Base-by-base conservation (phyloP, 495 filamentous ascomycete genomes). In the Xylaria palmicola region DNA sequence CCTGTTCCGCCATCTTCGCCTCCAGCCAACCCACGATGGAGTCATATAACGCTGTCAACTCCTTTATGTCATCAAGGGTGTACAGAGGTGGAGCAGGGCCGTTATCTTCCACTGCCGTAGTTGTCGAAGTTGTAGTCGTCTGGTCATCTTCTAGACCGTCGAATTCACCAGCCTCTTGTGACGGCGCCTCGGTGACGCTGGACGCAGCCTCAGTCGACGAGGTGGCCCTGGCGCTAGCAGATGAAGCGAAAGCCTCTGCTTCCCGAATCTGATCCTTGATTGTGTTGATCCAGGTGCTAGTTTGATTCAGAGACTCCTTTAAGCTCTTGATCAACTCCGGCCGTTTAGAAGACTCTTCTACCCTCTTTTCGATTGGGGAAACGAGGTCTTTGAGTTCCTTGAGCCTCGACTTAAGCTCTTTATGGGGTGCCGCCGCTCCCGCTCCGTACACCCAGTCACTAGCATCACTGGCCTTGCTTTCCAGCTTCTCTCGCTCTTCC, bases 361-460 rank as follows among this genome's bases (percentile, higher is more conserved):
- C 83, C 32, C 90, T 81, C 71, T 81, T 82, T 58, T 88, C 76
- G 24, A 93, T 81, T 4, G 90, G 89, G 20, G 80, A 79, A 48
- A 89, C 86, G 60, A 93, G 81, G 54, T 83, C 81, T 68, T 89
- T 87, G 43, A 94, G 81, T 39, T 81, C 83, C 69, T 88, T 87
- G 40, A 95, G 82, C 58, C 85, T 87, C 26, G 81, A 79, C 70
- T 86, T 88, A 71, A 97, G 82, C 20, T 85, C 86, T 2, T 87
- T 82, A 22, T 84, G 85, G 39, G 84, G 76, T 0, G 94, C 92
- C 53, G 90, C 83, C 6, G 83, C 85, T 43, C 93, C 92, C 53
- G 93, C 91, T 36, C 82, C 89, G 70, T 96, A 96, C 32, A 98
- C 84, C 93, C 94, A 98, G 36, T 96, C 91, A 59, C 88, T 88